Evolutionary conservation across 148 eudicot genomes (phyloP).

Genomic region (Rhododendron simsii): DNA sequence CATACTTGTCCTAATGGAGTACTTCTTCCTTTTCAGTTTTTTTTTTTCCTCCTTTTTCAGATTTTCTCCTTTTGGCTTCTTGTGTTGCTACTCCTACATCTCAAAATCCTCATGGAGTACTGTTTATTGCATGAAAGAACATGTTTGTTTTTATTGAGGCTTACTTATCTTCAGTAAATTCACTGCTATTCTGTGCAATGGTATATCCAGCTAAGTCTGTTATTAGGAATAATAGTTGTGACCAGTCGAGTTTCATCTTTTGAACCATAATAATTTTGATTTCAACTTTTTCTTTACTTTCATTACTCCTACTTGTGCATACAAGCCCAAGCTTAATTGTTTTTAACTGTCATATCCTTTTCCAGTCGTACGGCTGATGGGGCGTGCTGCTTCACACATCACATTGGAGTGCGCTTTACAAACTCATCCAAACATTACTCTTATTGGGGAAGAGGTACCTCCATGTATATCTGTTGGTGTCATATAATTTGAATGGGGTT

Average conservation of each 20-base stretch:
- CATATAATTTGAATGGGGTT: not conserved
- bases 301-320: not conserved
- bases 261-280: not conserved
- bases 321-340: not conserved
- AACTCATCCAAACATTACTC: conserved; percentile 91
- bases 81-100: not conserved
- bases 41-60: too few relatives aligned
- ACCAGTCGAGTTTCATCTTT: not conserved
- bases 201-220: not conserved
- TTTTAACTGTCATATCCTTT: not conserved
- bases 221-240: not conserved
- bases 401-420: conserved; percentile 98
- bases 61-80: not conserved
- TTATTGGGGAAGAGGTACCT: conserved; percentile 95
- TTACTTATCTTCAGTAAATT: not conserved
- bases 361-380: conserved; percentile 96
- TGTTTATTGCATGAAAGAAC: not conserved
- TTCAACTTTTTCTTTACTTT: not conserved
- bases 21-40: too few relatives aligned
- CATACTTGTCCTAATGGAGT: not conserved
- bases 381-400: conserved; percentile 99
- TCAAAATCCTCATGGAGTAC: not conserved
- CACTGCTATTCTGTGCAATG: not conserved
- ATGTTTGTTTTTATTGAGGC: not conserved
- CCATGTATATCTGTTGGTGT: not conserved